Conservation (phyloP, 2,329 filamentous ascomycete genomes). For the Aureobasidium sp. region DNA sequence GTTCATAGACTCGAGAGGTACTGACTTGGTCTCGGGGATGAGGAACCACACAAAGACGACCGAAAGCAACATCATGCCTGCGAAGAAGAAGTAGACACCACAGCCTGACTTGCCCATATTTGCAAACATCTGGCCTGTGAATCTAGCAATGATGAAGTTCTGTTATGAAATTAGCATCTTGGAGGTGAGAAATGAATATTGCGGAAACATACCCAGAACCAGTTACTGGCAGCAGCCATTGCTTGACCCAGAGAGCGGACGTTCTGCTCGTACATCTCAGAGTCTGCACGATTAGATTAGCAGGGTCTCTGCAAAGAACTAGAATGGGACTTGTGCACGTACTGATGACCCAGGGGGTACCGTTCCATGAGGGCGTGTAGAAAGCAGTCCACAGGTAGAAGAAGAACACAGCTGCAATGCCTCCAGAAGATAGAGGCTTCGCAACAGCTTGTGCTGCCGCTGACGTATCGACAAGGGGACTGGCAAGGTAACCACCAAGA, state of each 20-base stretch:
- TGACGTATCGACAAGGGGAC: constrained; percentile 26
- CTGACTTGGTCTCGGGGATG: constrained; percentile 47
- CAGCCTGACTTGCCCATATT: constrained; percentile 44
- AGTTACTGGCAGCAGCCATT: constrained; percentile 36
- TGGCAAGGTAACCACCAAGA: constrained; percentile 60
- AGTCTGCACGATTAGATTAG: too few species aligned
- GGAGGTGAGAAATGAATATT: too few species aligned
- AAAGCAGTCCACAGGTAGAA: constrained; percentile 63
- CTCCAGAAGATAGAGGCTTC: constrained; percentile 48
- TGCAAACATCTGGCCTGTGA: constrained; percentile 56
- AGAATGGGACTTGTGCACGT: too few species aligned
- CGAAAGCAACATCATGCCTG: constrained; percentile 50
- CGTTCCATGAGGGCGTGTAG: constrained; percentile 46
- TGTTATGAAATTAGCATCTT: too few species aligned
- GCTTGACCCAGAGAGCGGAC: constrained; percentile 42
- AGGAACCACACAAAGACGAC: constrained; percentile 53
- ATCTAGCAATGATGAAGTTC: constrained; percentile 44
- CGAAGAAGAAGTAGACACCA: constrained; percentile 52
- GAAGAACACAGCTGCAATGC: constrained; percentile 60
- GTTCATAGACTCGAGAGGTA: constrained; percentile 54
- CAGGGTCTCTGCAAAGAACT: too few species aligned
- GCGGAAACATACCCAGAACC: constrained; percentile 27
- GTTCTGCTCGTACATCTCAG: constrained; percentile 53
- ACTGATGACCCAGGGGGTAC: constrained; percentile 46
- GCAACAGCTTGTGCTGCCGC: constrained; percentile 43